Conservation (phyloP, 2,329 filamentous ascomycete species). For the Ascochyta clinopodiicola region DNA sequence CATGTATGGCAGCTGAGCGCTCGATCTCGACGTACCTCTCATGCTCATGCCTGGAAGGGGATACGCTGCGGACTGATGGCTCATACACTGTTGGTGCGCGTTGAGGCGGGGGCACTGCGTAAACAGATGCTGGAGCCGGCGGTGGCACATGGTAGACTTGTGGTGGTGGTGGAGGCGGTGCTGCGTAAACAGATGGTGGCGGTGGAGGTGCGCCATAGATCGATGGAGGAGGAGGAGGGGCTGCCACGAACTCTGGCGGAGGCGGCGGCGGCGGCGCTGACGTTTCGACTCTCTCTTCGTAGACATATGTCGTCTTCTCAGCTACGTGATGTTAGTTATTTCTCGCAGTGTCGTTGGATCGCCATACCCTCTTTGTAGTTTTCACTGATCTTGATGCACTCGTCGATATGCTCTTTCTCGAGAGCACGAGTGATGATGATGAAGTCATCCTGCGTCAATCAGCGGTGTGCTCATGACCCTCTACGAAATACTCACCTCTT, state of each 20-base stretch:
- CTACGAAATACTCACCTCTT: constrained; percentile 68
- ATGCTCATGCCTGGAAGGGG: constrained; percentile 42
- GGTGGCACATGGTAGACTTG: constrained; percentile 19
- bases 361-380: constrained; percentile 64
- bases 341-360: neutral
- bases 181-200: constrained; percentile 21
- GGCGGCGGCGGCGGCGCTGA: constrained; percentile 33
- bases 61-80: constrained; percentile 42
- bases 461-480: constrained; percentile 31
- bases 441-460: constrained; percentile 69
- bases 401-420: constrained; percentile 89
- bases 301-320: constrained; percentile 48
- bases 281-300: constrained; percentile 35
- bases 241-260: constrained; percentile 25
- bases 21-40: constrained; percentile 51
- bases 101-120: constrained; percentile 28
- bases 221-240: constrained; percentile 23
- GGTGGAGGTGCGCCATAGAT: constrained; percentile 22
- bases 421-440: constrained; percentile 84
- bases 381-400: constrained; percentile 82
- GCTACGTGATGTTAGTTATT: constrained; percentile 2
- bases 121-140: constrained; percentile 29
- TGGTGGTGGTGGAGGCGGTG: constrained; percentile 13
- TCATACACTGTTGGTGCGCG: constrained; percentile 37
- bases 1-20: constrained; percentile 56